Conservation (phyloP, 495 filamentous ascomycete genomes). For the Hyaloscypha bicolor region DNA sequence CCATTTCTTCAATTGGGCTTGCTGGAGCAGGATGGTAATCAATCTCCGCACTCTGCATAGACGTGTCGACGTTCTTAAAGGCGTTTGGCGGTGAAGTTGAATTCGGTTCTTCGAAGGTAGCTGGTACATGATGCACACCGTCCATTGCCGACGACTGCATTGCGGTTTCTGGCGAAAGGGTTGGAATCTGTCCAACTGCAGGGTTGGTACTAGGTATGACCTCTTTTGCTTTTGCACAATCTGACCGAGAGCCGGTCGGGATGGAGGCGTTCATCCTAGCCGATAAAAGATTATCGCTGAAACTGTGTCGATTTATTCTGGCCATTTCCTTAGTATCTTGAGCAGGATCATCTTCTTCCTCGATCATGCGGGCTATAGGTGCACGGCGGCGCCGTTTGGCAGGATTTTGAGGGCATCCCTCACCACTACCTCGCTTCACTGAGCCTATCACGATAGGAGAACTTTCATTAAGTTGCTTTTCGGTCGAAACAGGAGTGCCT, state of each 20-base stretch:
- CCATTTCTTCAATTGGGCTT: not conserved
- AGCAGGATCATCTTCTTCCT: slow-evolving; percentile 1
- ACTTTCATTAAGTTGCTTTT: not conserved
- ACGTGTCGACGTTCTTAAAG: not conserved
- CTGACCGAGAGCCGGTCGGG: not conserved
- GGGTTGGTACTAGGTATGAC: not conserved
- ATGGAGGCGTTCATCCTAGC: too few species aligned
- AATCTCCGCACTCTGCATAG: too few species aligned
- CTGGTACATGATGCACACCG: not conserved
- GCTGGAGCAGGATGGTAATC: not conserved
- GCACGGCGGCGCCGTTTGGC: not conserved
- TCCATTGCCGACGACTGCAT: not conserved
- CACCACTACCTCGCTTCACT: not conserved
- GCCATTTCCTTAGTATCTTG: slow-evolving; percentile 19
- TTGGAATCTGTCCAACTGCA: not conserved
- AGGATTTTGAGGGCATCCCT: not conserved
- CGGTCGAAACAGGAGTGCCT: not conserved
- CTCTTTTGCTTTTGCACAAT: not conserved
- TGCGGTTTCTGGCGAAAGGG: not conserved
- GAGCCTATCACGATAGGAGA: not conserved
- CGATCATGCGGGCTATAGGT: not conserved
- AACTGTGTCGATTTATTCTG: slow-evolving; percentile 18
- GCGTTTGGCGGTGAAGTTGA: not conserved
- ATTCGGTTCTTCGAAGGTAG: not conserved
- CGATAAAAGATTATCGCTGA: not conserved